Percentiles rank a stretch among this genome's conserved stretches.
These are phyloP conservation scores for Fusarium sp. DNA, from an alignment of 2,329 filamentous ascomycete species.

Conservation along the genomic window DNA sequence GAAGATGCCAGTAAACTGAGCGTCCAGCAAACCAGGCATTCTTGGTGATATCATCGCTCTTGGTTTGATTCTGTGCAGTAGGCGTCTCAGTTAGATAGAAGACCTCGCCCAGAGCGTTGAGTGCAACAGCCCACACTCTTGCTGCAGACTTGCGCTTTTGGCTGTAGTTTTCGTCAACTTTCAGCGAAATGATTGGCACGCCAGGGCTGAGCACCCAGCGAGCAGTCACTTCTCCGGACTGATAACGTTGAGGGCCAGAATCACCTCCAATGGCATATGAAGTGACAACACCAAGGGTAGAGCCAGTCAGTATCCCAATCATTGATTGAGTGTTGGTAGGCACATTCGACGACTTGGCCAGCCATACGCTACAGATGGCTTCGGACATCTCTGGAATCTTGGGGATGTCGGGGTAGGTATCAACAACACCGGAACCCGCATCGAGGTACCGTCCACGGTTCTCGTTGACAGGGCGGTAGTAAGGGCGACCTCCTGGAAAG, in stretches of 20 bases:
- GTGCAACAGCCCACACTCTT: conserved; percentile 88
- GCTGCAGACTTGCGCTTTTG: conserved; percentile 73
- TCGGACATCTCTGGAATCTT: conserved; percentile 76
- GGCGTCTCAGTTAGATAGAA: conserved; percentile 85
- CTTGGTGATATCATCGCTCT: conserved; percentile 67
- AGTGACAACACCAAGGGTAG: conserved; percentile 84
- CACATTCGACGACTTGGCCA: conserved; percentile 82
- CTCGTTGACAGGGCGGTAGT: conserved; percentile 80
- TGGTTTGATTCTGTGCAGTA: conserved; percentile 60
- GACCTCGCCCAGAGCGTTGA: conserved; percentile 93
- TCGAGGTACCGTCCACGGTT: conserved; percentile 80
- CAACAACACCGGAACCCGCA: conserved; percentile 67
- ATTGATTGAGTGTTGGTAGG: conserved; percentile 79
- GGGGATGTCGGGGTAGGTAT: conserved; percentile 79
- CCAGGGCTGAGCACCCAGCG: conserved; percentile 93
- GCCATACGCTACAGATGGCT: conserved; percentile 84
- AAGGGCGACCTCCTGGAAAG: conserved; percentile 82
- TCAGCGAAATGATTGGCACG: conserved; percentile 87
- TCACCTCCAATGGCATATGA: conserved; percentile 79
- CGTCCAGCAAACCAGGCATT: conserved; percentile 85
- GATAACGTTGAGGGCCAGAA: conserved; percentile 68
- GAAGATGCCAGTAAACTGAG: conserved; percentile 81
- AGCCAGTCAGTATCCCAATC: conserved; percentile 84
- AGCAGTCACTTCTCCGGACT: conserved; percentile 82
- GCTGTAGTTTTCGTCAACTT: conserved; percentile 85